Percentiles rank a stretch among this genome's conserved stretches.
These are phyloP conservation scores for Plasmodium inui DNA, from an alignment of 169 alveolate species.

Conservation along the genomic window DNA sequence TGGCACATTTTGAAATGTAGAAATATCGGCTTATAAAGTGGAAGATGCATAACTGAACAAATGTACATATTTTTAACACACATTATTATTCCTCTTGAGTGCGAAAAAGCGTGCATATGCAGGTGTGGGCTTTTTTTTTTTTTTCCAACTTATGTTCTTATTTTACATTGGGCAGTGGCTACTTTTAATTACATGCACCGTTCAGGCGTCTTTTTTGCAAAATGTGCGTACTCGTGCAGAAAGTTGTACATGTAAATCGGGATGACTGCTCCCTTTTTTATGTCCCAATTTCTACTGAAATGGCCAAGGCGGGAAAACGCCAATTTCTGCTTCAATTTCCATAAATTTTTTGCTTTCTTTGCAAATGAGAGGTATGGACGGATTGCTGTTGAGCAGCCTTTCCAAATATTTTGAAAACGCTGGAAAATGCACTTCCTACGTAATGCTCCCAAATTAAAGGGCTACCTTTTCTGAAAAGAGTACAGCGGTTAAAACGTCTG, in stretches of 20 bases:
- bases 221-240: conserved; percentile 27
- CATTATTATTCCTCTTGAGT: background rate
- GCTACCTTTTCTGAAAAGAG: background rate
- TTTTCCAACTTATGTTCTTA: background rate
- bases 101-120: background rate
- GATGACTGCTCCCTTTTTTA: background rate
- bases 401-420: background rate
- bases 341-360: background rate
- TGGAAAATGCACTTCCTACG: background rate
- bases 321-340: background rate
- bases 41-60: conserved; percentile 2
- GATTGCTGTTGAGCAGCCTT: background rate
- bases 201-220: background rate
- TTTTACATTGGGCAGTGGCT: background rate
- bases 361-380: background rate
- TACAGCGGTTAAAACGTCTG: background rate
- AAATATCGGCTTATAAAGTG: background rate
- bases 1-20: conserved; percentile 1
- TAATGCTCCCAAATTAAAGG: background rate
- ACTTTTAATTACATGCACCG: background rate
- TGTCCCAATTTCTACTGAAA: background rate
- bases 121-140: background rate
- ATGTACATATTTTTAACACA: background rate
- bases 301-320: background rate
- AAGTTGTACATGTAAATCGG: background rate